These are phyloP conservation scores for Phlyctochytrium arcticum DNA, from an alignment of 192 early-diverging fungal genomes.

Conservation along the genomic window DNA sequence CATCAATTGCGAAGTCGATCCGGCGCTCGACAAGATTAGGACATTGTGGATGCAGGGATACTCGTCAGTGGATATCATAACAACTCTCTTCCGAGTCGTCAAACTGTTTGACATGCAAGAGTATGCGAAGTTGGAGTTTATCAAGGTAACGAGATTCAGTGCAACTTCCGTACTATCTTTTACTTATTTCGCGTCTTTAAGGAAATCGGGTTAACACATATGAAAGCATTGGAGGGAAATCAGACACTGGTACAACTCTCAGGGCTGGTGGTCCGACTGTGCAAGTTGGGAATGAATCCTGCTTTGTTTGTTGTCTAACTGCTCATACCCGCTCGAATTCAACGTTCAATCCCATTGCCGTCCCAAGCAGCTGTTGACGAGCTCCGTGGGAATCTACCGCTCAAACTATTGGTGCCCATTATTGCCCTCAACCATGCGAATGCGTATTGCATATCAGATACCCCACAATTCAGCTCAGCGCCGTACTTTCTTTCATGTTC, in stretches of 20 bases:
- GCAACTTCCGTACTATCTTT: background rate
- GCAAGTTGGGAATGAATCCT: conserved; percentile 28
- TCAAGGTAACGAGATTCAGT: conserved; percentile 52
- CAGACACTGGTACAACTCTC: conserved; percentile 80
- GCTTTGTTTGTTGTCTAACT: conserved; percentile 14
- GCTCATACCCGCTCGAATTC: no score
- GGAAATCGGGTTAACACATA: conserved; percentile 91
- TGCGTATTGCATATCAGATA: no score
- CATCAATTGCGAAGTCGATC: conserved; percentile 60
- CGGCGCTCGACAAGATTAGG: conserved; percentile 64
- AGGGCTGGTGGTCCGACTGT: conserved; percentile 70
- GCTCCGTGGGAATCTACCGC: no score
- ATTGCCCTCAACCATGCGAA: no score
- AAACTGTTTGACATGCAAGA: conserved; percentile 77
- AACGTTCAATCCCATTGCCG: no score
- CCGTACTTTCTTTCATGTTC: no score
- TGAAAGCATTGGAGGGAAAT: conserved; percentile 87
- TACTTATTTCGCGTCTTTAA: conserved; percentile 25
- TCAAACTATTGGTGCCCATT: no score
- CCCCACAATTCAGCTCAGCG: no score
- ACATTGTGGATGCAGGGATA: conserved; percentile 83
- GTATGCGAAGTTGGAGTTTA: conserved; percentile 76
- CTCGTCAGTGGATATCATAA: conserved; percentile 85
- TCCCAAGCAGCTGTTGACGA: no score
- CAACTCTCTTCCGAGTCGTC: conserved; percentile 85